Evolutionary conservation across 495 filamentous ascomycete genomes (phyloP), one percentile per base, ranked within the genome.

Genomic region (Aspergillus funiculosus): DNA sequence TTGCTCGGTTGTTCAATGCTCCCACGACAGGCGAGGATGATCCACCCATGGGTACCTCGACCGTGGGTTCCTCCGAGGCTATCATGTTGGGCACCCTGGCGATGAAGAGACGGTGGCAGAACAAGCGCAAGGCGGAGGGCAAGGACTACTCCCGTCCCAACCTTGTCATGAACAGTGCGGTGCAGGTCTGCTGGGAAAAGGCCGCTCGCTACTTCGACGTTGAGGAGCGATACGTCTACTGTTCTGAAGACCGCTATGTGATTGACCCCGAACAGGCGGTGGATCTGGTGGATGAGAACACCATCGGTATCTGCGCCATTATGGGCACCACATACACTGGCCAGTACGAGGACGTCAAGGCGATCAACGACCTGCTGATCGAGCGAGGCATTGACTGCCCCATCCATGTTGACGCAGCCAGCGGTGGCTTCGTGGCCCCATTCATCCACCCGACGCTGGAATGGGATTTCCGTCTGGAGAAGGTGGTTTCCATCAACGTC

Each of bases 151-250:
- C 86, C 46, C 74, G 72, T 10, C 89, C 89, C 28, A 95, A 95
- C 68, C 83, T 95, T 45, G 67, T 95, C 74, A 94, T 95, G 88
- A 88, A 82, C 53, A 85, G 86, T 17, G 88, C 89, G 21, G 89
- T 94, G 0, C 89, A 95, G 68, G 89, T 94, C 24, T 94, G 87
- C 75, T 95, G 89, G 89, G 89, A 95, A 69, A 95, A 95, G 67
- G 89, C 89, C 0, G 85, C 88, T 10, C 78, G 89, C 21, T 95
- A 95, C 71, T 94, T 95, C 52, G 89, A 95, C 49, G 75, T 94
- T 26, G 89, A 95, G 58, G 89, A 95, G 73, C 83, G 82, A 60
- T 86, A 86, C 45, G 85, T 91, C 41, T 92, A 82, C 70, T 94
- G 89, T 67, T 88, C 85, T 2, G 69, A 77, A 8, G 77, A 83